These are phyloP conservation scores for Yamadazyma sp. DNA, from an alignment of 1,139 yeast genomes.

Conservation along the genomic window DNA sequence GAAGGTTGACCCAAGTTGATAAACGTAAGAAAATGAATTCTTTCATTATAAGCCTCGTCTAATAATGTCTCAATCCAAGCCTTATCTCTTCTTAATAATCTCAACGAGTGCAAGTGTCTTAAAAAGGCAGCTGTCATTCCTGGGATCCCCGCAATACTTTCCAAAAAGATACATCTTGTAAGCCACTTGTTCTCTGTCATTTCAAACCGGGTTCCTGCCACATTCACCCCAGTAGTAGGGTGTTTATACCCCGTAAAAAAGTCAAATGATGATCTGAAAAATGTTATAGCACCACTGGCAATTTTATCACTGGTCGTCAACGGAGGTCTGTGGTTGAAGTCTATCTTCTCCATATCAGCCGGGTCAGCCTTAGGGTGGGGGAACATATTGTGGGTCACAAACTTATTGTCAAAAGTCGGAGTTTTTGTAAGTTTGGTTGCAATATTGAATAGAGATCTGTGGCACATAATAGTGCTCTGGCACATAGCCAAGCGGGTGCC, in stretches of 20 bases:
- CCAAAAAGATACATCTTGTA: slow-evolving; percentile 66
- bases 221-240: slow-evolving; percentile 27
- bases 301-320: slow-evolving; percentile 48
- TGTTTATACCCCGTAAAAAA: slow-evolving; percentile 60
- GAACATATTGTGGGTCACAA: slow-evolving; percentile 50
- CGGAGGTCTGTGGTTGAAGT: slow-evolving; percentile 56
- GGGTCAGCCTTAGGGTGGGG: slow-evolving; percentile 53
- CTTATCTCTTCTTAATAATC: slow-evolving; percentile 63
- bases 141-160: slow-evolving; percentile 77
- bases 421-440: slow-evolving; percentile 29
- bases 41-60: slow-evolving; percentile 78
- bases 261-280: slow-evolving; percentile 56
- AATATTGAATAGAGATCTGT: slow-evolving; percentile 19
- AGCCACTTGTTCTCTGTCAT: slow-evolving; percentile 71
- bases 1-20: slow-evolving; percentile 67
- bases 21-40: slow-evolving; percentile 75
- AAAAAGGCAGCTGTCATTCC: slow-evolving; percentile 75
- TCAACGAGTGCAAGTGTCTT: slow-evolving; percentile 62
- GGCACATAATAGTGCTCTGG: too few relatives aligned
- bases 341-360: slow-evolving; percentile 48
- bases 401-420: slow-evolving; percentile 26
- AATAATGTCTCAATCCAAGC: slow-evolving; percentile 76
- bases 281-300: slow-evolving; percentile 47
- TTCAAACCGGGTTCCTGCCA: slow-evolving; percentile 46
- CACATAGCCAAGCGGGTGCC: too few relatives aligned